phyloP scores from a whole-genome alignment of 1,284 basidiomycete genomes.

The Cystobasidium pallidum region DNA sequence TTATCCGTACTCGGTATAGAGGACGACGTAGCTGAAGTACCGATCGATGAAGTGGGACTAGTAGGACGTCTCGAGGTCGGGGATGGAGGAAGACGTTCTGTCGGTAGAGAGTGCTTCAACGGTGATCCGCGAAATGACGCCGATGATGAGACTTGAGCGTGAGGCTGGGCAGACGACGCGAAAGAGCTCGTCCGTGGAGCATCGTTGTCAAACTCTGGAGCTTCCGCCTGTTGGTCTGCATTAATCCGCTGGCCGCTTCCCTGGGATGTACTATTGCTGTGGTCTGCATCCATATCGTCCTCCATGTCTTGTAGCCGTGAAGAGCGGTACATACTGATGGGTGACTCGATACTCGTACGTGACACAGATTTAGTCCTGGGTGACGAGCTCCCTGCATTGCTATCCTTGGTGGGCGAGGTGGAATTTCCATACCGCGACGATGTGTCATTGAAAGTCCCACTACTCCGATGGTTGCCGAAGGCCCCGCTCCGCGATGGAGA shows the following conservation, averaged over 20 bases:
- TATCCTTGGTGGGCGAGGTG: neutral
- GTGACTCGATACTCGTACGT: constrained; percentile 35
- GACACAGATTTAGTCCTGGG: neutral
- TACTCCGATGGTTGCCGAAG: neutral
- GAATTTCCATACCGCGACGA: neutral
- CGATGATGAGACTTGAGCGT: neutral
- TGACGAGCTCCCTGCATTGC: neutral
- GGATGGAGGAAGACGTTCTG: neutral
- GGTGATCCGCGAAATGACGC: constrained; percentile 19
- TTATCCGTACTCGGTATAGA: neutral
- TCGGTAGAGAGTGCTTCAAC: constrained; percentile 19
- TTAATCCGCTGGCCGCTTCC: constrained; percentile 10
- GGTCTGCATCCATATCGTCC: constrained; percentile 16
- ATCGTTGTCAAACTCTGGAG: constrained; percentile 9
- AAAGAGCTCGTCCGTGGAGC: neutral
- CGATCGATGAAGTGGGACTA: constrained; percentile 30
- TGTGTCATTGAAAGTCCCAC: constrained; percentile 4
- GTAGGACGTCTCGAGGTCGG: constrained; percentile 1
- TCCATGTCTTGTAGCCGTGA: constrained; percentile 38
- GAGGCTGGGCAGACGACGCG: constrained; percentile 12
- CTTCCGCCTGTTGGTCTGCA: constrained; percentile 20
- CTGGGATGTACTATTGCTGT: neutral
- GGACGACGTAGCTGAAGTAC: neutral
- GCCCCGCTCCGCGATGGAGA: constrained; percentile 25
- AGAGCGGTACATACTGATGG: constrained; percentile 29